Conservation (phyloP, 495 filamentous ascomycete genomes). For the Monascus purpureus region DNA sequence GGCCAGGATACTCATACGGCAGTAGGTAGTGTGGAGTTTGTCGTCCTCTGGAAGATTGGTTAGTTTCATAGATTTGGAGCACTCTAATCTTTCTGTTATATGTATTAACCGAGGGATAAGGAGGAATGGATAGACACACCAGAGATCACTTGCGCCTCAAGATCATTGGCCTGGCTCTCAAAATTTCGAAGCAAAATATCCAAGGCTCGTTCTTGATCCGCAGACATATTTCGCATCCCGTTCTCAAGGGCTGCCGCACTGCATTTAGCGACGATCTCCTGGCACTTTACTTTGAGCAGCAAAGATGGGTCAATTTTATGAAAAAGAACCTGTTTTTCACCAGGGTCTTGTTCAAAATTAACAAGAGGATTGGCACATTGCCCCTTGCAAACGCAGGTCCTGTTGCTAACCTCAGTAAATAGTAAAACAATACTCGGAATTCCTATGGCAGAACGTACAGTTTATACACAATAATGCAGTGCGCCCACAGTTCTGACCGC, state of each 20-base stretch:
- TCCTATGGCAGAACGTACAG: slow-evolving; percentile 13
- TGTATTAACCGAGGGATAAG: neutral
- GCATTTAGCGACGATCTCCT: slow-evolving; percentile 22
- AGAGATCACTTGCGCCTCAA: slow-evolving; percentile 16
- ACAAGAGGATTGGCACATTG: slow-evolving; percentile 19
- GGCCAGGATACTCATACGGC: slow-evolving; percentile 23
- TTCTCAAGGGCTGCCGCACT: slow-evolving; percentile 20
- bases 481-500: slow-evolving; percentile 30
- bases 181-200: slow-evolving; percentile 22
- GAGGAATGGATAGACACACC: slow-evolving; percentile 9
- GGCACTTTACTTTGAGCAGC: slow-evolving; percentile 19
- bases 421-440: neutral
- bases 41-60: slow-evolving; percentile 15
- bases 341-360: slow-evolving; percentile 20
- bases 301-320: slow-evolving; percentile 19
- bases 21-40: slow-evolving; percentile 15
- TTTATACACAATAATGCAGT: slow-evolving; percentile 28
- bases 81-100: too few relatives aligned
- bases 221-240: slow-evolving; percentile 23
- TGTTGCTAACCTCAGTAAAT: slow-evolving; percentile 3
- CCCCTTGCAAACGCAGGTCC: slow-evolving; percentile 24
- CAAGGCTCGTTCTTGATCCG: slow-evolving; percentile 23
- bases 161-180: slow-evolving; percentile 19
- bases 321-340: slow-evolving; percentile 18
- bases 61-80: too few relatives aligned